Percentiles rank a stretch among this genome's conserved stretches.
Conservation (phyloP, 306 rosid species). For the Vachellia pachyceras region DNA sequence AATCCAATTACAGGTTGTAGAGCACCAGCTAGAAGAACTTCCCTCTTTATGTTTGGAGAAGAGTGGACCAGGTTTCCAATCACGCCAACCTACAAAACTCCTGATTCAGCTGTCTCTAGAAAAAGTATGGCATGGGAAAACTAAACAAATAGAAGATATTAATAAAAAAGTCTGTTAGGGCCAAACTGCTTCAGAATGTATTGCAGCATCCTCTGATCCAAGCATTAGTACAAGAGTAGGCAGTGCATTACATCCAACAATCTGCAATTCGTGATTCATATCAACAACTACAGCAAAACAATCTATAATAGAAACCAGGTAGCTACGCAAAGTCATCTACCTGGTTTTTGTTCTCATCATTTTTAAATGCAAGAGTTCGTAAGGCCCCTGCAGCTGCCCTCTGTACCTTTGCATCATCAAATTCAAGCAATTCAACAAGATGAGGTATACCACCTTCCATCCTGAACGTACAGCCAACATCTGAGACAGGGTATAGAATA, state of each 20-base stretch:
- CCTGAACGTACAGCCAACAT: constrained; percentile 45
- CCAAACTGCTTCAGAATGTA: constrained; percentile 71
- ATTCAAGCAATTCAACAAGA: constrained; percentile 73
- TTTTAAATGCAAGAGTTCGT: constrained; percentile 67
- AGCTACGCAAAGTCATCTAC: constrained; percentile 36
- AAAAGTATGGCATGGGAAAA: background rate
- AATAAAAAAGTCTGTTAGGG: background rate
- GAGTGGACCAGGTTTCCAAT: constrained; percentile 86
- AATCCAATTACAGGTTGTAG: constrained; percentile 72
- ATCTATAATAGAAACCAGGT: background rate
- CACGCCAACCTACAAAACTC: constrained; percentile 62
- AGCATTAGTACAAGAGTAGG: constrained; percentile 77
- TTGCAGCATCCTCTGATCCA: constrained; percentile 54
- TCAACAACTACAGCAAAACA: constrained; percentile 28
- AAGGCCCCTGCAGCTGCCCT: constrained; percentile 74
- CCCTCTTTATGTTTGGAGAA: constrained; percentile 65
- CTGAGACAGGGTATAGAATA: constrained; percentile 1
- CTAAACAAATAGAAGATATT: background rate
- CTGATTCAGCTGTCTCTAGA: constrained; percentile 28
- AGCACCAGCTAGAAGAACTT: constrained; percentile 70
- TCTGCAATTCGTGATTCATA: constrained; percentile 54
- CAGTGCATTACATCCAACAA: constrained; percentile 63
- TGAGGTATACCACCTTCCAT: constrained; percentile 74
- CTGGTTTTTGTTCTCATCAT: constrained; percentile 66
- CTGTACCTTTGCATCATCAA: constrained; percentile 58